These are phyloP conservation scores for Citrus sp. DNA, from an alignment of 345 rosid species.

Conservation along the genomic window DNA sequence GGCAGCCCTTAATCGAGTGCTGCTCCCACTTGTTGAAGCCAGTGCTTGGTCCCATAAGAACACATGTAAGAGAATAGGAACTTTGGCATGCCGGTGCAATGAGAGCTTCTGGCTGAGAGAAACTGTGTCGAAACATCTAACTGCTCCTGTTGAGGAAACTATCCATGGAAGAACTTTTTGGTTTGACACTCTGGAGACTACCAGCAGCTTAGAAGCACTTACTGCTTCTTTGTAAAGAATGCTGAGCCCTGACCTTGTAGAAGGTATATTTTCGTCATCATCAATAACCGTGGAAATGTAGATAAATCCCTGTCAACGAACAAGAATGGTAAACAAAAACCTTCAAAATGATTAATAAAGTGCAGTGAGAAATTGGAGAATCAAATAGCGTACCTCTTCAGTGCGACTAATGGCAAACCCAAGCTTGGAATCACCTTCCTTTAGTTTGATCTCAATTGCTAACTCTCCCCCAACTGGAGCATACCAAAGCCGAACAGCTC, in stretches of 20 bases:
- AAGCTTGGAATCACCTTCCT: conserved; percentile 75
- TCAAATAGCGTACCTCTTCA: conserved; percentile 61
- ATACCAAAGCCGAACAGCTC: conserved; percentile 93
- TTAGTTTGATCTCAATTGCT: conserved; percentile 63
- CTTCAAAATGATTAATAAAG: not conserved
- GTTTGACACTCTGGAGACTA: conserved; percentile 72
- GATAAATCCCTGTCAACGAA: conserved; percentile 70
- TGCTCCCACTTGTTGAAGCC: conserved; percentile 20
- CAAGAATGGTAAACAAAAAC: not conserved
- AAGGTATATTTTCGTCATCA: conserved; percentile 56
- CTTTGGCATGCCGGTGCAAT: conserved; percentile 80
- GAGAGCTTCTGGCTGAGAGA: conserved; percentile 95
- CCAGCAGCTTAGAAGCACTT: conserved; percentile 49
- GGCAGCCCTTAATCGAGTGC: conserved; percentile 25
- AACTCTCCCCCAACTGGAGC: conserved; percentile 72
- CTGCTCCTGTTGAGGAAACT: conserved; percentile 83
- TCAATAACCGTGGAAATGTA: conserved; percentile 80
- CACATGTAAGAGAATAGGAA: conserved; percentile 60
- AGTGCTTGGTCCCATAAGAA: conserved; percentile 58
- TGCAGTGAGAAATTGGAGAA: not conserved
- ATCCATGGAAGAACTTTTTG: conserved; percentile 94
- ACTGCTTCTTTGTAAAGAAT: conserved; percentile 60
- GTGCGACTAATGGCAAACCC: conserved; percentile 99
- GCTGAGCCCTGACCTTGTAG: conserved; percentile 75
- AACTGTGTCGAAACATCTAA: conserved; percentile 77